Evolutionary conservation across 176 grass and related monocot genomes (phyloP).

Genomic region (Urochloa ruziziensis): DNA sequence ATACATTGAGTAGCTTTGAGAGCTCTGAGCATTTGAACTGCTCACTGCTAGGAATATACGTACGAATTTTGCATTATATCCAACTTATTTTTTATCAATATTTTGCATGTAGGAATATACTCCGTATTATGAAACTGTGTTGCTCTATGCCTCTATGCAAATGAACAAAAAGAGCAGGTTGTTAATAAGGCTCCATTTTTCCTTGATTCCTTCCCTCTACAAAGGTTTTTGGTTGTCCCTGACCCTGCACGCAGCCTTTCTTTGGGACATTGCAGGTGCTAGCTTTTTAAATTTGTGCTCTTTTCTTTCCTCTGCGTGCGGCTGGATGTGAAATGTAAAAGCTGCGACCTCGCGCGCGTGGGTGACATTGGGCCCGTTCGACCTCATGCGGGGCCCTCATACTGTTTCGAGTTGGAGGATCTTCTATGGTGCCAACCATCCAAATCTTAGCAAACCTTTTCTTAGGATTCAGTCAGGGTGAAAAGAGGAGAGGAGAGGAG

Average conservation of each 20-base stretch:
- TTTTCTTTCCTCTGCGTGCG: not conserved
- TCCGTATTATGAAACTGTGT: too few relatives aligned
- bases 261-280: too few relatives aligned
- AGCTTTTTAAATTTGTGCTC: not conserved
- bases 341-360: conserved; percentile 22
- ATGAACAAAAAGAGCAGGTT: not conserved
- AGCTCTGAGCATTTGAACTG: too few relatives aligned
- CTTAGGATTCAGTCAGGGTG: not conserved
- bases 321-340: not conserved
- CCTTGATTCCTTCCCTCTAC: not conserved
- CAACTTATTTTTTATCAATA: too few relatives aligned
- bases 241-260: too few relatives aligned
- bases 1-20: too few relatives aligned
- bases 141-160: not conserved
- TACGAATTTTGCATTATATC: too few relatives aligned
- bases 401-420: not conserved
- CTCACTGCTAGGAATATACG: too few relatives aligned
- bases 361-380: not conserved
- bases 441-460: not conserved
- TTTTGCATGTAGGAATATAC: too few relatives aligned
- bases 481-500: too few relatives aligned
- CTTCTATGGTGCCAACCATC: not conserved
- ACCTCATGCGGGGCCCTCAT: not conserved
- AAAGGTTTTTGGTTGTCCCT: not conserved
- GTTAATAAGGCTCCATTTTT: not conserved